phyloP scores from a whole-genome alignment of 306 rosid genomes.

The Ceratonia siliqua region DNA sequence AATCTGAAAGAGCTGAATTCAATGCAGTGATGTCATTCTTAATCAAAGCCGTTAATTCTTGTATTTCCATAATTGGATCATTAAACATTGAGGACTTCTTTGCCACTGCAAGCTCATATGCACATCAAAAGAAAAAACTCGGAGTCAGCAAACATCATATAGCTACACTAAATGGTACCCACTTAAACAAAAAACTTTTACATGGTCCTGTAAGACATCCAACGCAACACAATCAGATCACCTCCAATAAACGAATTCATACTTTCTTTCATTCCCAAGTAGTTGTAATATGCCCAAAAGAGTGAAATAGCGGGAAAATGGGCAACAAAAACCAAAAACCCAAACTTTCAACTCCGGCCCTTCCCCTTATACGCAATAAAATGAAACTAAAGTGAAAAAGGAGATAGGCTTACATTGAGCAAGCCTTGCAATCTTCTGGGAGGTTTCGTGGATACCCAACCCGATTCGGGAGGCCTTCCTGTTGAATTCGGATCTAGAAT shows the following conservation, averaged over 20 bases:
- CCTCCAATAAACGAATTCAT: not conserved
- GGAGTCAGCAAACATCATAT: not conserved
- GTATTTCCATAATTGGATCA: slow-evolving; percentile 81
- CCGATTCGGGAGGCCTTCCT: slow-evolving; percentile 81
- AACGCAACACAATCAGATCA: not conserved
- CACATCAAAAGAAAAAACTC: not conserved
- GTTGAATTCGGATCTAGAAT: slow-evolving; percentile 79
- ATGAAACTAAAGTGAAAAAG: not conserved
- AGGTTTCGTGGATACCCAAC: slow-evolving; percentile 57
- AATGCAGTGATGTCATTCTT: slow-evolving; percentile 89
- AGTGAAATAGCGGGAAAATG: not conserved
- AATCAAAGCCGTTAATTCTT: slow-evolving; percentile 68
- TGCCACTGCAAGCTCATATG: slow-evolving; percentile 60
- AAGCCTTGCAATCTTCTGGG: slow-evolving; percentile 74
- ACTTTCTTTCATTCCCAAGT: not conserved
- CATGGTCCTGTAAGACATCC: not conserved
- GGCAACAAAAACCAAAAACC: not conserved
- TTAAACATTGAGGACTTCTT: slow-evolving; percentile 88
- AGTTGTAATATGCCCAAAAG: not conserved
- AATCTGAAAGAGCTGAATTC: slow-evolving; percentile 73
- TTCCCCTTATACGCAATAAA: not conserved
- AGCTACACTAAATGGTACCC: not conserved
- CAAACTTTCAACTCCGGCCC: not conserved
- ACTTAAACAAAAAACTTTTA: not conserved
- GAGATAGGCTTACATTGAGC: slow-evolving; percentile 51